A percentile compares a stretch with the other conserved stretches of the same genome.
Conservation (phyloP, 768 basidiomycete species). For the Mrakia gelida region DNA sequence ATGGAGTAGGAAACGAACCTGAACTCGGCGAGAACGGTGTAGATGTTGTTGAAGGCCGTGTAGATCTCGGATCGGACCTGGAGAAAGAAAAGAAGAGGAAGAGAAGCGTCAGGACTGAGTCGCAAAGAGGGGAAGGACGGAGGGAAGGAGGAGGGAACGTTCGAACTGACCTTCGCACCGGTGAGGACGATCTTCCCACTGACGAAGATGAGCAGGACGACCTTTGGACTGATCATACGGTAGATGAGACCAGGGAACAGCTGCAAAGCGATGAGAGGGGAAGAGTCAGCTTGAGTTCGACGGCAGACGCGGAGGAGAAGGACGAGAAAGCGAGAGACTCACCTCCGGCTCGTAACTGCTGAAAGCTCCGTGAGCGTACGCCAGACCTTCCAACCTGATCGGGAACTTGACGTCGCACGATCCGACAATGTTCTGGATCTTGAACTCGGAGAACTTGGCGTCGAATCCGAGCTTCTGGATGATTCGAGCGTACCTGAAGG, state of each 20-base stretch:
- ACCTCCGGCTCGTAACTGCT: conserved; percentile 98
- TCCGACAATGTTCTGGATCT: conserved; percentile 99
- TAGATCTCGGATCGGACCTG: conserved; percentile 99
- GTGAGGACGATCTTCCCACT: conserved; percentile 99
- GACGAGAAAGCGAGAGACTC: conserved; percentile 38
- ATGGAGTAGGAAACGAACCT: conserved; percentile 47
- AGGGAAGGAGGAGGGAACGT: not conserved
- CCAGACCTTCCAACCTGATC: conserved; percentile 92
- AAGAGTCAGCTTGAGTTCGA: not conserved
- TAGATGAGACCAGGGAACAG: conserved; percentile 98
- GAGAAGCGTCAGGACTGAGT: conserved; percentile 24
- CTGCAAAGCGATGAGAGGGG: conserved; percentile 47
- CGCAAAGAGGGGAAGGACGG: not conserved
- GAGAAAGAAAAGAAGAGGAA: conserved; percentile 31
- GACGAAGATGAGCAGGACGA: conserved; percentile 95
- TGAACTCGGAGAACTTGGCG: conserved; percentile 98
- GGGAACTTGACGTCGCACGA: conserved; percentile 99
- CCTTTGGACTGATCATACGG: conserved; percentile 99
- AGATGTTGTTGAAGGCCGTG: conserved; percentile 98
- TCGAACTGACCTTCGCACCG: conserved; percentile 83
- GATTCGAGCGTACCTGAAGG: conserved; percentile 76
- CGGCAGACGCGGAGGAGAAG: not conserved
- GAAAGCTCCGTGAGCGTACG: conserved; percentile 96
- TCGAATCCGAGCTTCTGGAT: conserved; percentile 99
- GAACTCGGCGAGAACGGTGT: conserved; percentile 94